A percentile compares a stretch with the other conserved stretches of the same genome.
These are phyloP conservation scores for Hypoxylon sp. DNA, from an alignment of 2,329 filamentous ascomycete species.

Conservation along the genomic window DNA sequence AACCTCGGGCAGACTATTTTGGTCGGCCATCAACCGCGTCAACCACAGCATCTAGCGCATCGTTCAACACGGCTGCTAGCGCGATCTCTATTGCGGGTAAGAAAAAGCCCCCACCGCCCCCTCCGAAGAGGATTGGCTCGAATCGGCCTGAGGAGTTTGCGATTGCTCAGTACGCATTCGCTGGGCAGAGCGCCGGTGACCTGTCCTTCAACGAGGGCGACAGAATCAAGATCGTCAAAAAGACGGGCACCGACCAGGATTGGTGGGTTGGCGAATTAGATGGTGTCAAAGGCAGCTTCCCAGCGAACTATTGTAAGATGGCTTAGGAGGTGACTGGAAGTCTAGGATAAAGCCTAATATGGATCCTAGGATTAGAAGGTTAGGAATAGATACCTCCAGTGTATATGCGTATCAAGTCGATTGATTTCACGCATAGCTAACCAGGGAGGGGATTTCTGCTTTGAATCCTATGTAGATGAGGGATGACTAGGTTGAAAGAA, in stretches of 20 bases:
- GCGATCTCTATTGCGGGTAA: slow-evolving; percentile 61
- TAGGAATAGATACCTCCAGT: neutral
- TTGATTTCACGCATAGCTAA: neutral
- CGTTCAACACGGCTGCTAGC: slow-evolving; percentile 47
- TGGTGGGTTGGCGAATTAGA: slow-evolving; percentile 88
- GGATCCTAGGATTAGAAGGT: neutral
- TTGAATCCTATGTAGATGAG: neutral
- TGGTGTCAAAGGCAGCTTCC: slow-evolving; percentile 79
- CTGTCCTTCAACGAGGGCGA: slow-evolving; percentile 83
- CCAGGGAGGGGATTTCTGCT: neutral
- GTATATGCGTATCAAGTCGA: slow-evolving; percentile 7
- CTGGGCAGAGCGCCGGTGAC: slow-evolving; percentile 78
- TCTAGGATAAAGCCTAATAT: neutral
- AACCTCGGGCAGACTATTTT: slow-evolving; percentile 54
- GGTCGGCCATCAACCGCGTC: slow-evolving; percentile 45
- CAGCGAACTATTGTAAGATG: slow-evolving; percentile 82
- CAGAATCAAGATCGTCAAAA: slow-evolving; percentile 81
- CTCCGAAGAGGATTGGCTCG: slow-evolving; percentile 71
- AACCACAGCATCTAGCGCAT: slow-evolving; percentile 50
- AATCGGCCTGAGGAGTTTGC: slow-evolving; percentile 69
- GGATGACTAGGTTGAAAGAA: slow-evolving; percentile 2
- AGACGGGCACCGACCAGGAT: slow-evolving; percentile 84
- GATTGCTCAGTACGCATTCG: slow-evolving; percentile 82
- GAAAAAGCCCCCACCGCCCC: slow-evolving; percentile 84
- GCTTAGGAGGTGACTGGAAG: slow-evolving; percentile 43